Evolutionary conservation across 306 rosid genomes (phyloP).

Genomic region (Dryas alaskensis): DNA sequence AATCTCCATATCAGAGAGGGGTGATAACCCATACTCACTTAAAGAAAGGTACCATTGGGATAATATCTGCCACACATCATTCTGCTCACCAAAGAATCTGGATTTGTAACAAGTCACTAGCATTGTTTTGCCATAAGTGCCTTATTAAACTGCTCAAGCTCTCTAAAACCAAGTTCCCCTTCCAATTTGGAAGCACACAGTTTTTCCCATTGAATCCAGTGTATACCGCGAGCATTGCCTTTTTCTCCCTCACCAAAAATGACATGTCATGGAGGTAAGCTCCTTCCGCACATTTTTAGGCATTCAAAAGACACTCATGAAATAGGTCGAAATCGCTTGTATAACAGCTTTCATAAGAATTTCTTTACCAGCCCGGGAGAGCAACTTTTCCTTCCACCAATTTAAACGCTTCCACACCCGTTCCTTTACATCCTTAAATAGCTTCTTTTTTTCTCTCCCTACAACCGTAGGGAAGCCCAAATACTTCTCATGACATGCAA

Average conservation of each 20-base stretch:
- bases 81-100: no score
- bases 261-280: neutral
- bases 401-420: neutral
- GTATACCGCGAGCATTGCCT: no score
- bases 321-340: neutral
- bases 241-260: neutral
- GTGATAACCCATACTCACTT: no score
- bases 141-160: no score
- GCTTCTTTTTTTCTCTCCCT: neutral
- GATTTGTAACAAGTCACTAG: no score
- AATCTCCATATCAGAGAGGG: no score
- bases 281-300: neutral
- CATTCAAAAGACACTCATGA: neutral
- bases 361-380: neutral
- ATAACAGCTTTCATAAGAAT: neutral
- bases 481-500: neutral
- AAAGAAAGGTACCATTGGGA: no score
- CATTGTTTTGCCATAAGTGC: no score
- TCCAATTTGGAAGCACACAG: no score
- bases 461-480: neutral
- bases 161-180: no score
- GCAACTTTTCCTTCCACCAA: neutral
- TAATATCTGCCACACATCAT: no score
- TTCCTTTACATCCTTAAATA: neutral
- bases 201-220: no score